Conservation (phyloP, 768 basidiomycete genomes). For the Lanmaoa pseudosensibilis region DNA sequence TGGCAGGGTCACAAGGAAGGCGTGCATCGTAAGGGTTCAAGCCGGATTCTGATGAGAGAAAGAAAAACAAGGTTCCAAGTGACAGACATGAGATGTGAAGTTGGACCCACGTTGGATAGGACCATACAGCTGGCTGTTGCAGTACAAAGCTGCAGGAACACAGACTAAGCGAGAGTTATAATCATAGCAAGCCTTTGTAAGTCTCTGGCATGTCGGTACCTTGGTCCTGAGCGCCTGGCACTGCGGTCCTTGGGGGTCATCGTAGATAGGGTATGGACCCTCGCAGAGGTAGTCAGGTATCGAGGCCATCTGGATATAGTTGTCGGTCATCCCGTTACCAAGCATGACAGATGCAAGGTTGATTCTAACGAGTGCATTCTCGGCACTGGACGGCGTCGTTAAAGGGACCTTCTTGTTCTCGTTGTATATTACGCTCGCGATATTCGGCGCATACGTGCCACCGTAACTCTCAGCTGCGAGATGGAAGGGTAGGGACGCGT, state of each 20-base stretch:
- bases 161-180: slow-evolving; percentile 62
- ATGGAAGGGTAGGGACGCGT: slow-evolving; percentile 69
- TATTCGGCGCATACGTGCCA: slow-evolving; percentile 82
- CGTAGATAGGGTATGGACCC: slow-evolving; percentile 79
- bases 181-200: slow-evolving; percentile 71
- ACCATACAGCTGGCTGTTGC: slow-evolving; percentile 69
- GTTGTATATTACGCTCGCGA: slow-evolving; percentile 78
- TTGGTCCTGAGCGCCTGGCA: slow-evolving; percentile 64
- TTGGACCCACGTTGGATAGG: slow-evolving; percentile 63
- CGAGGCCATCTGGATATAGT: slow-evolving; percentile 74
- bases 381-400: slow-evolving; percentile 42
- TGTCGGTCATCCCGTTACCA: slow-evolving; percentile 86
- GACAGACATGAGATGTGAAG: neutral
- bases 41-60: slow-evolving; percentile 54
- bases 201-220: slow-evolving; percentile 69
- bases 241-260: slow-evolving; percentile 64
- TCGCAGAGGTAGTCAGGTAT: slow-evolving; percentile 84
- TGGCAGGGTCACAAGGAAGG: slow-evolving; percentile 63
- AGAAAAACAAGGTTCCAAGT: neutral
- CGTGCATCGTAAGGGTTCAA: slow-evolving; percentile 91
- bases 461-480: slow-evolving; percentile 79
- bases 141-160: slow-evolving; percentile 75
- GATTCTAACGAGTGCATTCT: slow-evolving; percentile 54
- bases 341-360: slow-evolving; percentile 84
- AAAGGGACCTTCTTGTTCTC: slow-evolving; percentile 63